Conservation (phyloP, 192 early-diverging fungal species). For the Backusella tarrabulga region DNA sequence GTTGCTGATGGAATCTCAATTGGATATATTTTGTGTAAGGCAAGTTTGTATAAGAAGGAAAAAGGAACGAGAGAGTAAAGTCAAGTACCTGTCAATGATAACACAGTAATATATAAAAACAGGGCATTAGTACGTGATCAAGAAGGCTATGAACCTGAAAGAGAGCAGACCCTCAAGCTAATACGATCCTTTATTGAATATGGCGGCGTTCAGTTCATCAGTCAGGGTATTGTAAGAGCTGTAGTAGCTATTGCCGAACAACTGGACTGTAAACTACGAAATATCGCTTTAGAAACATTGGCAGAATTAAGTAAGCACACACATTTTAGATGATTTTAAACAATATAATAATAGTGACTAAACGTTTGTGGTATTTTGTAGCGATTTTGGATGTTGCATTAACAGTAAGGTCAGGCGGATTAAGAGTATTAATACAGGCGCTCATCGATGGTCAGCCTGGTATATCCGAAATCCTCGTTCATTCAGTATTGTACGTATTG, state of each 20-base stretch:
- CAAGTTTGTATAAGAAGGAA: conserved; percentile 23
- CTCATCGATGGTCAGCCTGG: conserved; percentile 63
- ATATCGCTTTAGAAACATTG: conserved; percentile 73
- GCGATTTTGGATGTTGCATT: conserved; percentile 38
- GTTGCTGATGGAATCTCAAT: conserved; percentile 46
- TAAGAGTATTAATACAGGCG: conserved; percentile 65
- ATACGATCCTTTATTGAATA: conserved; percentile 67
- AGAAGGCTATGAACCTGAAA: conserved; percentile 63
- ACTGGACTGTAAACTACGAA: conserved; percentile 69
- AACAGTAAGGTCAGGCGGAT: conserved; percentile 61
- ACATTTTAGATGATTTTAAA: neutral
- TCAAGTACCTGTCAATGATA: neutral
- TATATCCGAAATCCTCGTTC: conserved; percentile 57
- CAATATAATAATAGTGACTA: neutral
- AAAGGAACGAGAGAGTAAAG: neutral
- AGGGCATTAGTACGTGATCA: conserved; percentile 58
- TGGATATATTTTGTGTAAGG: conserved; percentile 79
- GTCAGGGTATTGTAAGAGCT: conserved; percentile 64
- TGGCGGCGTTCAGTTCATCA: conserved; percentile 58
- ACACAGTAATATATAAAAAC: neutral
- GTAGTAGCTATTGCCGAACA: conserved; percentile 79
- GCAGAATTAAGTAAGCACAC: conserved; percentile 67
- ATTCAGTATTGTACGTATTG: conserved; percentile 68
- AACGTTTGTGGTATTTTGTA: conserved; percentile 9
- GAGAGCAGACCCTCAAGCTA: conserved; percentile 78